Evolutionary conservation across 345 rosid genomes (phyloP), one percentile per base, ranked within the genome.

Genomic region (Turritis glabra): DNA sequence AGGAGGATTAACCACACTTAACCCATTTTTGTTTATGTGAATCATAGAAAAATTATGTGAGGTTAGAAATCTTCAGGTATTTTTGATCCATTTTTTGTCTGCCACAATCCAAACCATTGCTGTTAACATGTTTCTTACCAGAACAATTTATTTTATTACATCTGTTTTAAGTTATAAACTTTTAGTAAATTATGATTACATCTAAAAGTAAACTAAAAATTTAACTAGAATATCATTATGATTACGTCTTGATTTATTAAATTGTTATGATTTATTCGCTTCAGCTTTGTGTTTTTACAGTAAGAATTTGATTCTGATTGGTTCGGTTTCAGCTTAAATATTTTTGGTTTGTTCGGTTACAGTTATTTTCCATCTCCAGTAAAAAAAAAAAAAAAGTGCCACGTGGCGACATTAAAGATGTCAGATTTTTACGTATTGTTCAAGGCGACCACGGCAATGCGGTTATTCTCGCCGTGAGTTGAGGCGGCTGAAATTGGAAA

Each of bases 1-100:
- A 84, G 90, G 78, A 91, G 83, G 83, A 83, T 85, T 5, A 82
- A 12, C 25, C 13, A 19, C n/a, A 52, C 13, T 52, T 52, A 52
- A 23, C 9, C 18, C 18, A 53, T 26, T 52, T 26, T 53, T 53
- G 12, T 53, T 25, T 54, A 27, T 14, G 18, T 54, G 27, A 26
- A 29, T 15, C 22, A 15, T 27, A 54, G 59, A 54, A 3, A 27
- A 3, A 27, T 40, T 13, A 40, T 40, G 2, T 13, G 5, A 40
- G 12, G n/a, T n/a, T n/a, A n/a, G 13, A 38, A 15, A 3, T 38
- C 13, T 6, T 12, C 56, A 23, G 74, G 87, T 2, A 73, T 3
- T 26, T n/a, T 1, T 53, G 61, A 55, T 55, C 22, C 61, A n/a
- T 0, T 29, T 29, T 55, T 55, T 8, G 11, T 30, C 7, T 29